Evolutionary conservation across 768 basidiomycete species (phyloP).

Genomic region (Pleurotus platypus): DNA sequence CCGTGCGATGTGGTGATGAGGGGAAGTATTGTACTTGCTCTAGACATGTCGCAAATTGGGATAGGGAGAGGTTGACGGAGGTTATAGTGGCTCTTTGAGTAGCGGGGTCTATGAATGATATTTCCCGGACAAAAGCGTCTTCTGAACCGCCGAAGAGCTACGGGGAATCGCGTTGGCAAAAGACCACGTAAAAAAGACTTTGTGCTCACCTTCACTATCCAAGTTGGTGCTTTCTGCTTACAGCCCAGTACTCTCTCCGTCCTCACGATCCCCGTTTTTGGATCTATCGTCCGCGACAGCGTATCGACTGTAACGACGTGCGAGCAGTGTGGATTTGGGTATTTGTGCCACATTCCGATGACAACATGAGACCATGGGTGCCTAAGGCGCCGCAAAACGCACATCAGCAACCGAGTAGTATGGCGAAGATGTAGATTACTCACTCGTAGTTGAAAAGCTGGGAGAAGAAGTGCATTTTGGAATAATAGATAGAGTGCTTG

Average conservation of each 20-base stretch:
- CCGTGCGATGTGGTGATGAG: slow-evolving; percentile 54
- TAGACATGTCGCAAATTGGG: slow-evolving; percentile 91
- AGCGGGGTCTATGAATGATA: slow-evolving; percentile 87
- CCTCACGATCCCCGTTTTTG: slow-evolving; percentile 81
- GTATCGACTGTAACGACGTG: slow-evolving; percentile 89
- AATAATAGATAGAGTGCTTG: slow-evolving; percentile 20
- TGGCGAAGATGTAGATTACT: slow-evolving; percentile 25
- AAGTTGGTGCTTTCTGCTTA: slow-evolving; percentile 86
- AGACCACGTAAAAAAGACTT: slow-evolving; percentile 1
- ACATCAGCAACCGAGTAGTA: slow-evolving; percentile 9
- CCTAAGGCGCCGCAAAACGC: slow-evolving; percentile 32
- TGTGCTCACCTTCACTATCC: slow-evolving; percentile 84
- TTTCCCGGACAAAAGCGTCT: slow-evolving; percentile 92
- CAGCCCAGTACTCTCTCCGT: slow-evolving; percentile 89
- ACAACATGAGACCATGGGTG: slow-evolving; percentile 91
- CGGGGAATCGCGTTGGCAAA: slow-evolving; percentile 30
- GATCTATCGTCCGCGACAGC: slow-evolving; percentile 78
- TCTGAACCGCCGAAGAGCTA: slow-evolving; percentile 91
- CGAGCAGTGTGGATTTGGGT: slow-evolving; percentile 89
- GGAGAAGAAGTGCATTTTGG: slow-evolving; percentile 80
- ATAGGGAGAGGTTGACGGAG: slow-evolving; percentile 89
- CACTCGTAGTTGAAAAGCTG: slow-evolving; percentile 84
- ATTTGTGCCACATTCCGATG: slow-evolving; percentile 93
- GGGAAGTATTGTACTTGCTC: slow-evolving; percentile 89
- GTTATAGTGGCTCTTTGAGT: slow-evolving; percentile 80